Evolutionary conservation across 495 filamentous ascomycete species (phyloP), one percentile per base, ranked within the genome.

Genomic region (Aspergillus nanangensis): DNA sequence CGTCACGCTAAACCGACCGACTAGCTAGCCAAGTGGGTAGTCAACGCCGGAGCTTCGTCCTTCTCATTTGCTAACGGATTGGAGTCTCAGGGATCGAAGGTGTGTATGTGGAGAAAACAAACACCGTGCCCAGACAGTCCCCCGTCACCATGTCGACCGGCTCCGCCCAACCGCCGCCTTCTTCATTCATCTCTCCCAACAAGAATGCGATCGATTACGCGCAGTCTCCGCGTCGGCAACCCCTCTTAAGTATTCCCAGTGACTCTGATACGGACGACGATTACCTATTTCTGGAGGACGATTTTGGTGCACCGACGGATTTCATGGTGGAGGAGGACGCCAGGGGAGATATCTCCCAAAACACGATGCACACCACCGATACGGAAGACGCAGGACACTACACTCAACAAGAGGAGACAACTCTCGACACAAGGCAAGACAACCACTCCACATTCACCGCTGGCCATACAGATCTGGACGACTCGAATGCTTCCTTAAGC

Each of bases 101-200:
- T 48, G 20, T n/a, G n/a, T 21, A 50, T 48, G 66, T 66, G 64
- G 66, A 59, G 58, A 58, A 52, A 53, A 55, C 47, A 67, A 67
- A 63, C 55, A 62, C 44, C 43, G 33, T 31, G 50, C 38, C 47
- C 47, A 40, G 47, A 51, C 31, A 39, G 37, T 48, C 31, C 25
- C n/a, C 49, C 55, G 60, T 70, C 62, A 65, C 67, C 65, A 65
- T 69, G 56, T 69, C 63, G 63, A 69, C 65, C 47, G 55, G 41
- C 21, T 52, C 55, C 51, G 47, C 53, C 42, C 53, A 38, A 35
- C 45, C 56, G 39, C 48, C 54, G 50, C 47, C 62, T 27, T 40
- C 49, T 32, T 31, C 45, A 19, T 47, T 36, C 10, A 34, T 44
- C 31, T 38, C 47, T 23, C 38, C 38, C n/a, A 46, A 27, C n/a